Percentiles rank a stretch among this genome's conserved stretches.
Conservation (phyloP, 768 basidiomycete species). For the Lactifluus rugatus region DNA sequence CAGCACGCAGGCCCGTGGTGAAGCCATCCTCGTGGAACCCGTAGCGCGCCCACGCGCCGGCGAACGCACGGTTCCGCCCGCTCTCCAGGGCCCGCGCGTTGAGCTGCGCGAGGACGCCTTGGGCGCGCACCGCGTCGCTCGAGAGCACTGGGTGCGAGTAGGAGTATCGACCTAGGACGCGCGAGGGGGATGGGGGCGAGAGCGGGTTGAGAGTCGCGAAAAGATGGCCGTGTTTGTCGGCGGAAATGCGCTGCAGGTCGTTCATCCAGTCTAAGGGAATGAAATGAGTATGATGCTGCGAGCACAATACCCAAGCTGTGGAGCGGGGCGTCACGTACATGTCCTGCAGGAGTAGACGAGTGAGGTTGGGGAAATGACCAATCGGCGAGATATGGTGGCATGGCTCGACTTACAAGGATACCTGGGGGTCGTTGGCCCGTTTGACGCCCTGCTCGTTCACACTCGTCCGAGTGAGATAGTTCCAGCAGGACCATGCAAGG, state of each 20-base stretch:
- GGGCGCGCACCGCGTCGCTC: conserved; percentile 44
- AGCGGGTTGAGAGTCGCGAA: conserved; percentile 1
- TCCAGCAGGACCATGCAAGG: conserved; percentile 70
- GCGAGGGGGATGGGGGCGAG: conserved; percentile 39
- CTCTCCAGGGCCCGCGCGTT: conserved; percentile 21
- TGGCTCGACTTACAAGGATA: background rate
- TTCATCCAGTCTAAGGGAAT: background rate
- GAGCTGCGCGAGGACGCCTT: conserved; percentile 43
- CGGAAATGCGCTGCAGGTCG: background rate
- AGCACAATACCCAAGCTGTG: background rate
- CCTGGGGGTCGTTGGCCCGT: conserved; percentile 39
- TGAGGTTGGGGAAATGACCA: background rate
- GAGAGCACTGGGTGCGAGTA: conserved; percentile 68
- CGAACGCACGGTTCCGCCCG: conserved; percentile 50
- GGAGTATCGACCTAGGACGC: conserved; percentile 40
- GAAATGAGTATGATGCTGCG: no score
- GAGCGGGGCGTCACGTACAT: background rate
- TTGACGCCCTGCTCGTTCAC: conserved; percentile 28
- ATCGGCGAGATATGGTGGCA: background rate
- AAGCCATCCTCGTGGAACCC: conserved; percentile 83
- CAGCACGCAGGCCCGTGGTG: conserved; percentile 33
- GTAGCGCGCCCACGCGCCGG: conserved; percentile 64
- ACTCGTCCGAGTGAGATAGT: conserved; percentile 52
- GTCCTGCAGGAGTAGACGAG: background rate
- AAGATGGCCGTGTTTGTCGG: background rate